Conservation (phyloP, 768 basidiomycete genomes). For the Lentinula boryana region DNA sequence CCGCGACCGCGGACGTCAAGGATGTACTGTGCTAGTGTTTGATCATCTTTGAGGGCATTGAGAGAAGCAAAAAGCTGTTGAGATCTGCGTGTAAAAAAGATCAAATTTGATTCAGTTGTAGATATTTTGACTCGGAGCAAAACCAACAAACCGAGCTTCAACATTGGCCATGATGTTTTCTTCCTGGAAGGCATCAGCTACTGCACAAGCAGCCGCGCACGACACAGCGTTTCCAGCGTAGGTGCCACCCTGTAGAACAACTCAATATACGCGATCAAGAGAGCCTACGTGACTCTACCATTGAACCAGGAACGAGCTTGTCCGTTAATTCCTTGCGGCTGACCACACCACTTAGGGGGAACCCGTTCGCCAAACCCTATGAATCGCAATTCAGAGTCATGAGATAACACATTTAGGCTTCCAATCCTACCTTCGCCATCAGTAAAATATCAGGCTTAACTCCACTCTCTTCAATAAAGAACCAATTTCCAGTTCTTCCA, state of each 20-base stretch:
- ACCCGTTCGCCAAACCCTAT: slow-evolving; percentile 84
- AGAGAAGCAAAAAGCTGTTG: slow-evolving; percentile 64
- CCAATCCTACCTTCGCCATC: slow-evolving; percentile 68
- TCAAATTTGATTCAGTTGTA: not conserved
- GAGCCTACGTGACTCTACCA: slow-evolving; percentile 38
- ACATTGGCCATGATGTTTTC: slow-evolving; percentile 86
- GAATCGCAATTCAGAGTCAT: not conserved
- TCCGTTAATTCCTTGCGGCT: slow-evolving; percentile 79
- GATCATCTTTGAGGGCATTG: slow-evolving; percentile 47
- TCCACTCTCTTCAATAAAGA: slow-evolving; percentile 77
- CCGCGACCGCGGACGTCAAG: slow-evolving; percentile 86
- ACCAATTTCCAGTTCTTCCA: slow-evolving; percentile 79
- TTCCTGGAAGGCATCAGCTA: slow-evolving; percentile 67
- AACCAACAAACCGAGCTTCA: slow-evolving; percentile 45
- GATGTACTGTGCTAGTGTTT: slow-evolving; percentile 50
- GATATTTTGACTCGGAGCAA: not conserved
- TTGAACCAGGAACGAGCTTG: slow-evolving; percentile 68
- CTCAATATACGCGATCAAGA: not conserved
- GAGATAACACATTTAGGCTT: not conserved
- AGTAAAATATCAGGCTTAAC: slow-evolving; percentile 85
- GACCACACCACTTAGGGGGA: slow-evolving; percentile 86
- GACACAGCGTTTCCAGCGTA: slow-evolving; percentile 91
- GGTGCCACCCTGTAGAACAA: slow-evolving; percentile 61
- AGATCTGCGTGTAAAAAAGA: slow-evolving; percentile 39
- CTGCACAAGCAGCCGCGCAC: slow-evolving; percentile 87